Conservation (phyloP, 2,329 filamentous ascomycete genomes). For the Ophiostoma tasmaniense region DNA sequence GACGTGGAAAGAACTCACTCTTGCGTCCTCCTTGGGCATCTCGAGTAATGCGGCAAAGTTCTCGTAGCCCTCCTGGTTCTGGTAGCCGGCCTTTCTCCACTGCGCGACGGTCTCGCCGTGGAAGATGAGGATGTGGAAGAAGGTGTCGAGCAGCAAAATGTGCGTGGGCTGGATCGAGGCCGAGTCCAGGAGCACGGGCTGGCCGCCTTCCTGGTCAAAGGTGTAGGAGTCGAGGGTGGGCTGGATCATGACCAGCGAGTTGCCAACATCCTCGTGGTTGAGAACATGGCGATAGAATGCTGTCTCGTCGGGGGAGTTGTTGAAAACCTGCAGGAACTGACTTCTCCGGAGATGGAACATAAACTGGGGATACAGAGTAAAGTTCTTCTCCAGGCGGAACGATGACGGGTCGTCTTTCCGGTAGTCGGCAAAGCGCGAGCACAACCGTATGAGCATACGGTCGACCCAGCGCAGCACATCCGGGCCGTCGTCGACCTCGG, state of each 20-base stretch:
- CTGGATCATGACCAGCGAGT: conserved; percentile 98
- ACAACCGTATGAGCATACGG: conserved; percentile 93
- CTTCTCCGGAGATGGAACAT: conserved; percentile 98
- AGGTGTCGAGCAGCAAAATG: conserved; percentile 89
- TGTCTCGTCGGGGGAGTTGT: conserved; percentile 97
- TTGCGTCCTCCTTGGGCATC: conserved; percentile 91
- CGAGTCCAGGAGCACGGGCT: conserved; percentile 91
- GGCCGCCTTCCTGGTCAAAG: conserved; percentile 86
- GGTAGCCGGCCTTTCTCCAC: conserved; percentile 96
- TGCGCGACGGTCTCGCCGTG: conserved; percentile 96
- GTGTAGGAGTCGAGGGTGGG: conserved; percentile 96
- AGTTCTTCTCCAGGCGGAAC: conserved; percentile 96
- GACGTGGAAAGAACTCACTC: conserved; percentile 31
- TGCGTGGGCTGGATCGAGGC: conserved; percentile 93
- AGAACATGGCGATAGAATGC: conserved; percentile 98
- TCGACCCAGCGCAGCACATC: conserved; percentile 98
- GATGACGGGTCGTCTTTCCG: conserved; percentile 96
- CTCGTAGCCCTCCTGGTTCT: conserved; percentile 96
- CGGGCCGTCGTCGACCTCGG: conserved; percentile 96
- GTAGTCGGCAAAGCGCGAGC: conserved; percentile 95
- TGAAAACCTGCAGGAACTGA: conserved; percentile 98
- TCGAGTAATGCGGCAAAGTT: conserved; percentile 85
- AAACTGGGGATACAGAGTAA: conserved; percentile 96
- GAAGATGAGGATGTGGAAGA: conserved; percentile 99
- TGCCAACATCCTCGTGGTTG: conserved; percentile 93